Conservation (phyloP, 306 rosid species). For the Lablab purpureus region DNA sequence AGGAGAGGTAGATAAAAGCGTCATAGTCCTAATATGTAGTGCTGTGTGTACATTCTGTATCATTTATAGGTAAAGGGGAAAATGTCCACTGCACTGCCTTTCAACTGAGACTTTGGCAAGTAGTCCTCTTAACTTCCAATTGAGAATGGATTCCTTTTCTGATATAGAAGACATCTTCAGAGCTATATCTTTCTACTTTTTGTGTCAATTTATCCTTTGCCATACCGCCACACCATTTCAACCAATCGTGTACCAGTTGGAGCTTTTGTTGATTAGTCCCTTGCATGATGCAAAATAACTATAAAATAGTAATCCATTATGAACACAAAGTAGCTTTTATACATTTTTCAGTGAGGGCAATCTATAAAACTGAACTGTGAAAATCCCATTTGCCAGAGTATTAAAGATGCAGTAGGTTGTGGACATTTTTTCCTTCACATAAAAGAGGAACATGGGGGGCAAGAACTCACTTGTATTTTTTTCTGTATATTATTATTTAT, state of each 20-base stretch:
- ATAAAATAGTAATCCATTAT: not conserved
- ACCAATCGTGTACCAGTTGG: not conserved
- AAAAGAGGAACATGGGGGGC: not conserved
- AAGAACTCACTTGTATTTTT: conserved; percentile 21
- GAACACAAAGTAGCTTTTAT: conserved; percentile 10
- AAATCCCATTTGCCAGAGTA: conserved; percentile 23
- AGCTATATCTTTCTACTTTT: not conserved
- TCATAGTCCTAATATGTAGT: not conserved
- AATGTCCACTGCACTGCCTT: conserved; percentile 2
- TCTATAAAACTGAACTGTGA: conserved; percentile 27
- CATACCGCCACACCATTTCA: not conserved
- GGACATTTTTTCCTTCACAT: conserved; percentile 21
- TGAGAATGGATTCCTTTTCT: not conserved
- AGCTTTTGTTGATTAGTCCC: not conserved
- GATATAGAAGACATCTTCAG: not conserved
- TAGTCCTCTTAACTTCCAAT: not conserved
- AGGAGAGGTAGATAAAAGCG: conserved; percentile 42
- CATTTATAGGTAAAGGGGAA: conserved; percentile 1
- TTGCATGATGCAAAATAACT: conserved; percentile 8
- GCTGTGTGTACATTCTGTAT: conserved; percentile 10
- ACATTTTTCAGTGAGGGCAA: conserved; percentile 28
- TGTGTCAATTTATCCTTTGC: not conserved
- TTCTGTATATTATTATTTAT: conserved; percentile 11
- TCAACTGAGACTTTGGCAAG: conserved; percentile 12
- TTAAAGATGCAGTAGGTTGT: conserved; percentile 35